Evolutionary conservation across 2,329 filamentous ascomycete genomes (phyloP), one percentile per base, ranked within the genome.

Genomic region (Curvularia eragrostidis): DNA sequence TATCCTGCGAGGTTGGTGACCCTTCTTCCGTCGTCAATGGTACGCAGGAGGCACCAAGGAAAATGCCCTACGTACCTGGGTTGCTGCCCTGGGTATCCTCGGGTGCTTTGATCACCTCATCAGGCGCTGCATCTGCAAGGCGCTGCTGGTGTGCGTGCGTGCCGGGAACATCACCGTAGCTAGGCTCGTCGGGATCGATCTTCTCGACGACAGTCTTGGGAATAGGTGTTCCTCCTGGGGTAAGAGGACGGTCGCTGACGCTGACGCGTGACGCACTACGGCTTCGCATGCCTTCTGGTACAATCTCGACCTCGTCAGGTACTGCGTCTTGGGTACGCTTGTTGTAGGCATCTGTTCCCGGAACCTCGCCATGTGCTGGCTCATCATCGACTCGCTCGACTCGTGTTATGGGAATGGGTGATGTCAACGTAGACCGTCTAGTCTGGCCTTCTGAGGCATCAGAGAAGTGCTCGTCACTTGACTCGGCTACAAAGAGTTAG

Each of bases 1-100:
- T 85, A 77, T 76, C 75, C 77, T 76, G 72, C 72, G 77, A 78
- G 71, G 81, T 82, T 81, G 82, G 81, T 79, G 80, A 83, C 77
- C 81, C 84, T 86, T 84, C 79, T 80, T 82, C 81, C 79, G 84
- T 87, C 79, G 84, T 87, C 84, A 87, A 85, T 84, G 74, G 83
- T 77, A 83, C 78, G 77, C 79, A 81, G 77, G 75, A 77, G 71
- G 70, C 70, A 73, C 70, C 68, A 64, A 73, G 72, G 65, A 76
- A 47, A 73, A 74, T 68, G 64, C 67, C 70, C 69, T 71, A 80
- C 85, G 83, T 86, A 89, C 87, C 85, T 81, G 84, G 77, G 60
- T 55, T 65, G 70, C 84, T 81, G 47, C 77, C 72, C 61, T 72
- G 63, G 52, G 77, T 71, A 57, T 78, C 75, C 55, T 79, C 70